phyloP scores from a whole-genome alignment of 2,329 filamentous ascomycete species.

The Chrysoporthe puriensis region DNA sequence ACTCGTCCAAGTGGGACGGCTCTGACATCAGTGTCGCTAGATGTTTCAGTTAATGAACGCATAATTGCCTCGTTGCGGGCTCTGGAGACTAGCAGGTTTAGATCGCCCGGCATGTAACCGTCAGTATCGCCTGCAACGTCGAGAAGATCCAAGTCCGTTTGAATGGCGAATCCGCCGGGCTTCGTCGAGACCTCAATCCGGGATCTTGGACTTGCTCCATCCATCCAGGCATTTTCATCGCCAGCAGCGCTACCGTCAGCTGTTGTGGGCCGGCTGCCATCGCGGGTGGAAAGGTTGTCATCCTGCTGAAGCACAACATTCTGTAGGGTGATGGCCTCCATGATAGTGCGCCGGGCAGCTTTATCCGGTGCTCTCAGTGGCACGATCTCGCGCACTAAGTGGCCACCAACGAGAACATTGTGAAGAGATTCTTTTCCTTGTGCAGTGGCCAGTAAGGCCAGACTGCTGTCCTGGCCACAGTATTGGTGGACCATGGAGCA shows the following conservation, averaged over 20 bases:
- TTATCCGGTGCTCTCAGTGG: conserved; percentile 91
- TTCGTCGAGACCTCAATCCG: conserved; percentile 40
- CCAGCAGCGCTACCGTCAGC: conserved; percentile 54
- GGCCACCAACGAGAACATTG: conserved; percentile 85
- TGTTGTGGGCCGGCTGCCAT: conserved; percentile 60
- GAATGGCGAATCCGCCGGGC: conserved; percentile 70
- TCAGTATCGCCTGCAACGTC: conserved; percentile 94
- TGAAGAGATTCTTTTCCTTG: conserved; percentile 93
- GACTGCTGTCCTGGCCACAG: conserved; percentile 76
- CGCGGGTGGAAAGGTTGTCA: conserved; percentile 40
- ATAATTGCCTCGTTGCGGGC: conserved; percentile 93
- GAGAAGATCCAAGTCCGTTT: conserved; percentile 81
- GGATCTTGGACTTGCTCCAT: conserved; percentile 65
- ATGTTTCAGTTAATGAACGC: conserved; percentile 67
- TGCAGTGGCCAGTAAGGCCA: conserved; percentile 87
- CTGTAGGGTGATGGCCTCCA: conserved; percentile 75
- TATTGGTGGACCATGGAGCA: conserved; percentile 83
- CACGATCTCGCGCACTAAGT: conserved; percentile 90
- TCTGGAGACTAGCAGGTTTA: conserved; percentile 81
- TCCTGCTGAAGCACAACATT: conserved; percentile 48
- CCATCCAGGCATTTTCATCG: conserved; percentile 73
- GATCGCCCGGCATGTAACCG: conserved; percentile 96
- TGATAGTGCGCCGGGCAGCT: conserved; percentile 79
- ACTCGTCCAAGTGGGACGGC: conserved; percentile 67
- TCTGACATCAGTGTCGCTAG: conserved; percentile 50